Conservation (phyloP, 495 filamentous ascomycete species). For the Corynascus novoguineensis region DNA sequence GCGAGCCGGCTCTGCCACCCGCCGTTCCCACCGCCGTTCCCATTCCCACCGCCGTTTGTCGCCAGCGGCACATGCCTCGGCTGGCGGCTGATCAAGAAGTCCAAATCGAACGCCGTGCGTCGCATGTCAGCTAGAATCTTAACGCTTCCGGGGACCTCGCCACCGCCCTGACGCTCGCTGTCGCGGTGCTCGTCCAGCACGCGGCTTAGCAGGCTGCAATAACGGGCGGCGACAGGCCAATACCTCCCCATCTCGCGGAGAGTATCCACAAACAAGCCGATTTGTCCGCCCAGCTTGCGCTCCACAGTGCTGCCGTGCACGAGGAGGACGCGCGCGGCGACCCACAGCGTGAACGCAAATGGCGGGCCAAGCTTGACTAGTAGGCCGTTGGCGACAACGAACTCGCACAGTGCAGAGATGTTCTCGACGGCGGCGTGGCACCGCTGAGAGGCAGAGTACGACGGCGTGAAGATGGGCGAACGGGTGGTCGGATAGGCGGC, state of each 20-base stretch:
- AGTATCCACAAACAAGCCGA: slow-evolving; percentile 72
- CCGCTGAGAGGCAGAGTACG: slow-evolving; percentile 72
- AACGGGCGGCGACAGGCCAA: slow-evolving; percentile 80
- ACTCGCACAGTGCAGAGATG: slow-evolving; percentile 67
- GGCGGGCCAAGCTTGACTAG: slow-evolving; percentile 77
- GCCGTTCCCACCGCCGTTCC: slow-evolving; percentile 15
- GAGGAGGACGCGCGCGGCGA: slow-evolving; percentile 77
- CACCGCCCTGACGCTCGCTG: slow-evolving; percentile 65
- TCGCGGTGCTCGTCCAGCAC: slow-evolving; percentile 81
- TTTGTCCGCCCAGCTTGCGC: slow-evolving; percentile 69
- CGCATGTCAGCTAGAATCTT: slow-evolving; percentile 87
- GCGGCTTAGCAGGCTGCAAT: slow-evolving; percentile 70
- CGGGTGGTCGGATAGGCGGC: slow-evolving; percentile 84
- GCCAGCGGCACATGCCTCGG: slow-evolving; percentile 49
- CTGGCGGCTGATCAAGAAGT: slow-evolving; percentile 80
- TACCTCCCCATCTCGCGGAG: slow-evolving; percentile 71
- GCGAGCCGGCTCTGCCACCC: slow-evolving; percentile 33
- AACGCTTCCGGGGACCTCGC: slow-evolving; percentile 73
- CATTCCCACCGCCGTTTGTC: slow-evolving; percentile 22
- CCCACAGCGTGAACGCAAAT: slow-evolving; percentile 88
- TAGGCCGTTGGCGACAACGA: slow-evolving; percentile 66
- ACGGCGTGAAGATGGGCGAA: slow-evolving; percentile 79
- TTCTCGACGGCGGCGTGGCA: slow-evolving; percentile 80
- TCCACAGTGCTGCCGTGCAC: slow-evolving; percentile 86
- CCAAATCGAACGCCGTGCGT: slow-evolving; percentile 75